Percentiles rank a stretch among this genome's conserved stretches.
phyloP scores from a whole-genome alignment of 345 rosid species.

The Gossypium turneri region DNA sequence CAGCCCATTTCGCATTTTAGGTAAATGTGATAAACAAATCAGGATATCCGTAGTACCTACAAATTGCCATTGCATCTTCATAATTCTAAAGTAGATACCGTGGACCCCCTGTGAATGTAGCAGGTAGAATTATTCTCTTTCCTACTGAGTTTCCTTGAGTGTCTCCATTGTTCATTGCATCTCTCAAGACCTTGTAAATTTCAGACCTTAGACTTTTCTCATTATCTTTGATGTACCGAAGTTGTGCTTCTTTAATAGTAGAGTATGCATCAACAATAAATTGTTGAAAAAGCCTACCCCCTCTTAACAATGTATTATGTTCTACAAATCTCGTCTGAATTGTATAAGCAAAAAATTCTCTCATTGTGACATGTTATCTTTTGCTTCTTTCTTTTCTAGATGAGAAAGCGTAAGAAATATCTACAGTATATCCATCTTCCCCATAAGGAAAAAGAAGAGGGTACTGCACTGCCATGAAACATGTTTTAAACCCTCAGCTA shows the following conservation, averaged over 20 bases:
- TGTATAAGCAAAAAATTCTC: not conserved
- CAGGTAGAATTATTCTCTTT: not conserved
- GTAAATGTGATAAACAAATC: not conserved
- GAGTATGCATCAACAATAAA: not conserved
- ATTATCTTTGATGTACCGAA: not conserved
- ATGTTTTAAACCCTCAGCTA: not conserved
- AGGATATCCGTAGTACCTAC: not conserved
- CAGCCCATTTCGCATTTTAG: not conserved
- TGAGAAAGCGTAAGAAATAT: not conserved
- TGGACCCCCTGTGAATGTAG: not conserved
- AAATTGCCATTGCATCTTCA: not conserved
- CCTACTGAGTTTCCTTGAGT: not conserved
- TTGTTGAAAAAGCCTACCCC: not conserved
- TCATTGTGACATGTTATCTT: not conserved
- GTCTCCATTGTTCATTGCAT: not conserved
- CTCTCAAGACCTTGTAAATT: not conserved
- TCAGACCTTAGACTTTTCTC: not conserved
- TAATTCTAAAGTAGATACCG: not conserved
- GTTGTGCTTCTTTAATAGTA: not conserved
- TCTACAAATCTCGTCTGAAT: not conserved
- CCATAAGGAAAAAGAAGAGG: not conserved
- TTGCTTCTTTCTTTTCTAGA: not conserved
- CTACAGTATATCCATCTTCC: not conserved
- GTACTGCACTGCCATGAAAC: not conserved
- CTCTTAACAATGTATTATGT: not conserved